Evolutionary conservation across 1,284 basidiomycete species (phyloP), one percentile per base, ranked within the genome.

Genomic region (Cutaneotrichosporon dermatis): DNA sequence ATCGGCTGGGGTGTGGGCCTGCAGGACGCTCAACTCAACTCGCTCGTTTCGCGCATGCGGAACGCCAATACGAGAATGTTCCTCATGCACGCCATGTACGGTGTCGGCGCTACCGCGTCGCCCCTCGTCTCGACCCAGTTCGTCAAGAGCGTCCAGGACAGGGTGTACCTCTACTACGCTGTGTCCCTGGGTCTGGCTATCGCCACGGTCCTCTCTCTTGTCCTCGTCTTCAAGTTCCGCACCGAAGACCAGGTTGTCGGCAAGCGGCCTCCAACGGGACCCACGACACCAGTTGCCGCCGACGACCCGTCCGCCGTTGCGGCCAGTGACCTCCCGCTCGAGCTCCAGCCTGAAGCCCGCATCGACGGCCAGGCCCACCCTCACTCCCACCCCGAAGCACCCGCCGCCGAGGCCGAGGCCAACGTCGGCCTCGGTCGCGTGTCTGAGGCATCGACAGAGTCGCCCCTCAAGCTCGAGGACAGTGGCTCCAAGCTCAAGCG

Each of bases 61-160:
- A 67, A 71, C 63, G 71, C 72, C 33, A 59, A 62, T 5, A 71
- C 69, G 1, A 85, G 85, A 68, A 86, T 88, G 85, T 84, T 85
- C 51, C 70, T 87, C 44, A 67, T 85, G 43, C 86, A 88, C 67
- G 85, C 83, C 0, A 72, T 79, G 11, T 85, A 85, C 67, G 84
- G 87, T 48, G 67, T 84, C 3, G 88, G 88, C 1, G 88, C 88
- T 0, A 83, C 89, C 42, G 76, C 81, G 10, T 78, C 86, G 0
- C 88, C 88, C 0, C 80, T 89, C 4, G 83, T 85, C 0, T 81
- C 87, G 0, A 89, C 88, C 0, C 83, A 86, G 57, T 89, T 88
- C 63, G 79, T 85, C 15, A 80, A 83, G 57, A 65, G 59, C 45
- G 80, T 58, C 65, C 66, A 4, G 74, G 75, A 52, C 25, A 84